Evolutionary conservation across 176 grass and related monocot genomes (phyloP), one percentile per base, ranked within the genome.

Genomic region (Musa schizocarpa): DNA sequence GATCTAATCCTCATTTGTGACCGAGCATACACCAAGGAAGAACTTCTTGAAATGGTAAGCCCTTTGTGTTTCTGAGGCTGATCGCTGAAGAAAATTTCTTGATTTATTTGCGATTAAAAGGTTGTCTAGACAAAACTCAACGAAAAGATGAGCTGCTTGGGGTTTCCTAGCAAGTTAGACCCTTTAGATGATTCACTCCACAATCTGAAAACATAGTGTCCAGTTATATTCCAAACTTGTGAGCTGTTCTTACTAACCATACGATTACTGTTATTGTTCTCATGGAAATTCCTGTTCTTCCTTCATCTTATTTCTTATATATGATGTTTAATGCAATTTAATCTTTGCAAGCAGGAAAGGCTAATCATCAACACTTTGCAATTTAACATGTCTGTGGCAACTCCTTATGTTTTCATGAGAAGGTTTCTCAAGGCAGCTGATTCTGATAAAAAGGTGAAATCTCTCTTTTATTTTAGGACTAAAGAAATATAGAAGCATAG

Each of bases 21-120:
- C 52, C 80, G 82, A 34, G 88, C 91, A 53, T 99, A 92, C 54
- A 88, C 65, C 14, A 93, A 84, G 68, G 71, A 80, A 64, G 76
- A 92, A 78, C 83, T 99, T 78, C 84, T 99, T 72, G 86, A 94
- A 77, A 99, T 94, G 91, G 88, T 99, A 91, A 88, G 14, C 61
- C 50, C 19, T 8, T 54, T 61, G 9, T 22, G 67, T 26, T 20
- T 5, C 17, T 74, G 3, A 2, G 43, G 43, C 63, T 13, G 16
- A 57, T 57, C 0, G 16, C 10, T 0, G 54, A 57, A 13, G 10
- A 57, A 57, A 57, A 13, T 57, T 57, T 34, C 3, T 34, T 34
- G 34, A 34, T 34, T 5, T 34, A 5, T 34, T 4, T 29, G 27
- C 27, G 27, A 29, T 29, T 29, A 29, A 29, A 29, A 29, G 27